phyloP scores from a whole-genome alignment of 2,329 filamentous ascomycete species.

The Chaetomium strumarium region DNA sequence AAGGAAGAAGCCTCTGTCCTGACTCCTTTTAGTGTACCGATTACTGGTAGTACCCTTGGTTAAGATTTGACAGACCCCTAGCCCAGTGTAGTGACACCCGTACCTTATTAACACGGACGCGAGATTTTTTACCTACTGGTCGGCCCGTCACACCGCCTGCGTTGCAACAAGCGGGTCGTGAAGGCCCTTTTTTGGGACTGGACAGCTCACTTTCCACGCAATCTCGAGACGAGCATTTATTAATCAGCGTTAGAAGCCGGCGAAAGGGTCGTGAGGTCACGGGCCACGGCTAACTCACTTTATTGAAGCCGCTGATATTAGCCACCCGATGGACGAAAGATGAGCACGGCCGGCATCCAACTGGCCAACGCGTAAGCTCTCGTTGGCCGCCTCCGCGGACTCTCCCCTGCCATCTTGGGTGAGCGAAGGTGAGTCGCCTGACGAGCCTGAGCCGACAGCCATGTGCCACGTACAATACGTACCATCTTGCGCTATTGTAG shows the following conservation, averaged over 20 bases:
- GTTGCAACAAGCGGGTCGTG: neutral
- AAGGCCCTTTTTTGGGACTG: neutral
- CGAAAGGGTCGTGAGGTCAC: neutral
- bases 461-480: too few species aligned
- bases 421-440: too few species aligned
- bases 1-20: too few species aligned
- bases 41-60: too few species aligned
- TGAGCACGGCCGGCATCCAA: neutral
- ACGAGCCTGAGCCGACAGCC: too few species aligned
- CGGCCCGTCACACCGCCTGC: conserved; percentile 6
- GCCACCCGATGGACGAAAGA: too few species aligned
- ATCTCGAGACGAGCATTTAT: neutral
- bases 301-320: too few species aligned
- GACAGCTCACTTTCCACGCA: conserved; percentile 1
- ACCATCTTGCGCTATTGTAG: too few species aligned
- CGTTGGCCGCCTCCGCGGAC: conserved; percentile 6
- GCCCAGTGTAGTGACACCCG: too few species aligned
- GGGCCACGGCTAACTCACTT: neutral
- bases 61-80: too few species aligned
- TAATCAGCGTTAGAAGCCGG: conserved; percentile 5
- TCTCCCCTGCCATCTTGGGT: neutral
- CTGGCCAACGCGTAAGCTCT: conserved; percentile 4
- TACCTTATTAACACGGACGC: too few species aligned
- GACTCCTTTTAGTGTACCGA: too few species aligned
- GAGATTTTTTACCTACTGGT: conserved; percentile 1